Evolutionary conservation across 305 asterid genomes (phyloP).

Genomic region (Solanum aculeatissimum): DNA sequence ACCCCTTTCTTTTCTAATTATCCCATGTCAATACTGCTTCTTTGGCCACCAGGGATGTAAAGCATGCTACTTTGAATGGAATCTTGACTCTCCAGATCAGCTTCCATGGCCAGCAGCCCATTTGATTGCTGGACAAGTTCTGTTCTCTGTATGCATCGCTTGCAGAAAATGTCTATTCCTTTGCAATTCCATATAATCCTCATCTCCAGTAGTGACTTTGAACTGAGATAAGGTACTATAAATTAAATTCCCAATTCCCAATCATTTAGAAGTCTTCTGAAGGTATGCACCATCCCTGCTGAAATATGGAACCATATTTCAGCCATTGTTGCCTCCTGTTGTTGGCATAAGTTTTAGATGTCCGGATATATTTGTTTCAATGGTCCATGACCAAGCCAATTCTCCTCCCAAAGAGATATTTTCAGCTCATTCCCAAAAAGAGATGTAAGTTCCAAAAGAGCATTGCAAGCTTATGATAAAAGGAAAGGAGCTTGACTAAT

Average conservation of each 20-base stretch:
- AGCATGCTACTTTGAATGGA: not conserved
- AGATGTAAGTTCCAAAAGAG: not conserved
- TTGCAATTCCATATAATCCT: not conserved
- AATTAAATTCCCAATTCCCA: not conserved
- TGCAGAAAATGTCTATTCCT: not conserved
- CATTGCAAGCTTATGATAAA: not conserved
- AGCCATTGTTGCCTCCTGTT: not conserved
- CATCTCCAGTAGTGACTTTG: not conserved
- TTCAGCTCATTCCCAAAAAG: not conserved
- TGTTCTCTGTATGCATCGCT: not conserved
- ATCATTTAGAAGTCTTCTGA: not conserved
- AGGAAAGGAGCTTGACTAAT: not conserved
- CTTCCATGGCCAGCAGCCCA: not conserved
- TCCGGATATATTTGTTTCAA: not conserved
- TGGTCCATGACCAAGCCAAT: not conserved
- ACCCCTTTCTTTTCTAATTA: not conserved
- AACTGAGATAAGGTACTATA: not conserved
- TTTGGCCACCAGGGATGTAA: not conserved
- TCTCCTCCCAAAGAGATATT: not conserved
- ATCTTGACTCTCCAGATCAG: not conserved
- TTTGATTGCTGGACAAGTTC: not conserved
- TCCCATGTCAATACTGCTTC: not conserved
- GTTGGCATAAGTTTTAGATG: not conserved
- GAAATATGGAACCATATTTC: not conserved
- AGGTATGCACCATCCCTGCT: not conserved